These are phyloP conservation scores for Apophysomyces variabilis DNA, from an alignment of 371 early-diverging fungal species.

Conservation along the genomic window DNA sequence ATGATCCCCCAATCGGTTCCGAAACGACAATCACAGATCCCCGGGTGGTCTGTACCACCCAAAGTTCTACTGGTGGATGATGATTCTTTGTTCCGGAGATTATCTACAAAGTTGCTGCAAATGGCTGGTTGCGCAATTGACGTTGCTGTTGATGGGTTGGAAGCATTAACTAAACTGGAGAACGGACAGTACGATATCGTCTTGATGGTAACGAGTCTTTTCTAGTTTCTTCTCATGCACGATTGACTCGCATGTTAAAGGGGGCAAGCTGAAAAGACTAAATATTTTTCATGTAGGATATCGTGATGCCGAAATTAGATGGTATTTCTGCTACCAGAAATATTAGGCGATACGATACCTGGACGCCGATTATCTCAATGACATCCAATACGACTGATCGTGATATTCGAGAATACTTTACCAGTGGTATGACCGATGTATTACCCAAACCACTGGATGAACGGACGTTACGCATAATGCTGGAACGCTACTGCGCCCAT, in stretches of 20 bases:
- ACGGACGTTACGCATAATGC: conserved; percentile 38
- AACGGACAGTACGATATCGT: conserved; percentile 75
- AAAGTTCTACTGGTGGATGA: conserved; percentile 79
- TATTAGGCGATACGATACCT: conserved; percentile 75
- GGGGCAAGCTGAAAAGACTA: background rate
- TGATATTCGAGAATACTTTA: conserved; percentile 69
- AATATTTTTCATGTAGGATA: conserved; percentile 51
- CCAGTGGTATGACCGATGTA: conserved; percentile 83
- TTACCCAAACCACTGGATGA: conserved; percentile 76
- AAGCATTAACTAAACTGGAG: conserved; percentile 68
- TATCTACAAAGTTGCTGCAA: conserved; percentile 69
- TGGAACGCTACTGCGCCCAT: conserved; percentile 61
- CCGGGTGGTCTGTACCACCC: conserved; percentile 70
- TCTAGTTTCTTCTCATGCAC: background rate
- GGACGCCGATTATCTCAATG: conserved; percentile 82
- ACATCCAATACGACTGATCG: conserved; percentile 69
- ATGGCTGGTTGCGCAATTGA: conserved; percentile 77
- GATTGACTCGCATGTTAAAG: background rate
- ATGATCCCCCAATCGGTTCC: conserved; percentile 3
- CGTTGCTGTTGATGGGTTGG: conserved; percentile 74
- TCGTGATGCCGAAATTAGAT: conserved; percentile 78
- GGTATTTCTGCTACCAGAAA: conserved; percentile 74
- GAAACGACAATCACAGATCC: conserved; percentile 30
- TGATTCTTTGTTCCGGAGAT: conserved; percentile 66
- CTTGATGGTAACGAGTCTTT: conserved; percentile 62